phyloP scores from a whole-genome alignment of 192 early-diverging fungal genomes.

The Podila clonocystis region DNA sequence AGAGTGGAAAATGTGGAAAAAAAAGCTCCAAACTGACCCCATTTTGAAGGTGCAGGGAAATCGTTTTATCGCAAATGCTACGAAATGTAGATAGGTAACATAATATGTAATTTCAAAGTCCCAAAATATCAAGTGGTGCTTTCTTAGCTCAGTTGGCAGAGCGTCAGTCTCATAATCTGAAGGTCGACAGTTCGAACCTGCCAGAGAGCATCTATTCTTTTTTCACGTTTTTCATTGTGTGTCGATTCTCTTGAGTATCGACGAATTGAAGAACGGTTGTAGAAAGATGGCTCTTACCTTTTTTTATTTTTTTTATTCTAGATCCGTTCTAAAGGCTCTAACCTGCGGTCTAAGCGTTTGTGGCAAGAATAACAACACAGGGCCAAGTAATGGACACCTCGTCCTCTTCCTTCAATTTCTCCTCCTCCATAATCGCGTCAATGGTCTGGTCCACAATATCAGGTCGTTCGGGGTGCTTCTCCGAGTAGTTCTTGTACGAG shows the following conservation, averaged over 20 bases:
- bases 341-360: not conserved
- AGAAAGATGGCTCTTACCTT: not conserved
- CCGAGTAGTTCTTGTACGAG: slow-evolving; percentile 62
- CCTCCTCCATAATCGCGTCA: slow-evolving; percentile 31
- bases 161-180: slow-evolving; percentile 61
- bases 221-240: not conserved
- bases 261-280: no score
- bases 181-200: slow-evolving; percentile 58
- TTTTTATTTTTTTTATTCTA: not conserved
- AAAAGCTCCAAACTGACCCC: no score
- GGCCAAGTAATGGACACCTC: slow-evolving; percentile 60
- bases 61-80: no score
- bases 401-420: slow-evolving; percentile 31
- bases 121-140: slow-evolving; percentile 7
- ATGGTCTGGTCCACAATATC: slow-evolving; percentile 61
- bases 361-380: slow-evolving; percentile 55
- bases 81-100: slow-evolving; percentile 41
- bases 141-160: slow-evolving; percentile 56
- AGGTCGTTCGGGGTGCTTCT: slow-evolving; percentile 35
- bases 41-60: no score
- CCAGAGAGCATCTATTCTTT: slow-evolving; percentile 34
- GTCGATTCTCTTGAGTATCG: no score
- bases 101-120: slow-evolving; percentile 15
- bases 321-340: no score
- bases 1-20: not conserved